phyloP scores from a whole-genome alignment of 495 filamentous ascomycete genomes.

The Hypoxylon lenormandii region DNA sequence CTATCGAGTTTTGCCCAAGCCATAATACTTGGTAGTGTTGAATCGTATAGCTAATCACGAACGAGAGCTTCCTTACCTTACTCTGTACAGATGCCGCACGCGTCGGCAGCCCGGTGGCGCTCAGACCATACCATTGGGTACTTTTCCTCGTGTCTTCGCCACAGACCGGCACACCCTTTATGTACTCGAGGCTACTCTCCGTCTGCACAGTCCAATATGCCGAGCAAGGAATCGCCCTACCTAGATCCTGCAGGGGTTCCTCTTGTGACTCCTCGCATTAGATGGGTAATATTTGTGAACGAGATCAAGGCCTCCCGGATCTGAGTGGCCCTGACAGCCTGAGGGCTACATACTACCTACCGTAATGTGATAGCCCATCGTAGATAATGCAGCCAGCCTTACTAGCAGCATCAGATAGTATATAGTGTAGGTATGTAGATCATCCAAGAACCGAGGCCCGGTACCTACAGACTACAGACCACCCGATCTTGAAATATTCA shows the following conservation, averaged over 20 bases:
- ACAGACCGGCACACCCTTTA: constrained; percentile 17
- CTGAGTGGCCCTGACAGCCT: constrained; percentile 18
- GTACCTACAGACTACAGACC: too few species aligned
- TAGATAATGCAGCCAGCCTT: constrained; percentile 28
- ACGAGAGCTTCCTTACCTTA: constrained; percentile 13
- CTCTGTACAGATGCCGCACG: constrained; percentile 24
- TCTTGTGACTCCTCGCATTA: constrained; percentile 47
- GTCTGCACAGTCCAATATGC: constrained; percentile 41
- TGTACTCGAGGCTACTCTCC: too few species aligned
- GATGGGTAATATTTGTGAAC: constrained; percentile 46
- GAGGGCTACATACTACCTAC: constrained; percentile 4
- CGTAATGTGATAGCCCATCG: constrained; percentile 28
- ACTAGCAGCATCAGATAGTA: too few species aligned
- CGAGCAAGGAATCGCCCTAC: constrained; percentile 31
- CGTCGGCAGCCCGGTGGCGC: constrained; percentile 39
- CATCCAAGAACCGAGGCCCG: too few species aligned
- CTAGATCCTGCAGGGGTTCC: constrained; percentile 47
- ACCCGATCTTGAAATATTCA: not conserved
- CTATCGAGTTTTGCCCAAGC: constrained; percentile 25
- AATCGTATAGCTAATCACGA: constrained; percentile 20
- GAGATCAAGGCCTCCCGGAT: constrained; percentile 32
- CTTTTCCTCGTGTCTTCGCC: constrained; percentile 16
- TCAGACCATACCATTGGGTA: constrained; percentile 37
- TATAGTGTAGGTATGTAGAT: too few species aligned
- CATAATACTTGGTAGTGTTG: constrained; percentile 10